These are phyloP conservation scores for Hemisphaericaspora subhashii DNA, from an alignment of 1,139 yeast genomes.

Conservation along the genomic window DNA sequence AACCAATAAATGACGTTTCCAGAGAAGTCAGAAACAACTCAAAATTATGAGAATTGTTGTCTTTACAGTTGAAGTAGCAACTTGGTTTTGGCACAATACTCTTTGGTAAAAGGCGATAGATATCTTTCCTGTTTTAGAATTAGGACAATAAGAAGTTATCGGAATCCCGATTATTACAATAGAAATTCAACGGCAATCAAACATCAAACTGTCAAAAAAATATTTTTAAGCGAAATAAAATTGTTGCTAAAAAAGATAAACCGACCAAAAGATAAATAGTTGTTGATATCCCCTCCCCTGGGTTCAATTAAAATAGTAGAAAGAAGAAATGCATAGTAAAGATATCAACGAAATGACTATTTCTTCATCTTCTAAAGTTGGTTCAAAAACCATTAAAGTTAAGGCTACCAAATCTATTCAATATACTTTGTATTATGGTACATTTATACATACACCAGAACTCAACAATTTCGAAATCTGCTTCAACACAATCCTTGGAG, in stretches of 20 bases:
- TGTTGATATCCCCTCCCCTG: not conserved
- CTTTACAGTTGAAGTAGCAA: too few relatives aligned
- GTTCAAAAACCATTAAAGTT: not conserved
- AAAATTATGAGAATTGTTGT: too few relatives aligned
- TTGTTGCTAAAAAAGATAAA: not conserved
- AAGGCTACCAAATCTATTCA: slow-evolving; percentile 22
- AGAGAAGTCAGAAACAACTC: too few relatives aligned
- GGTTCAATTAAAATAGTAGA: not conserved
- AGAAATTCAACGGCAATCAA: too few relatives aligned
- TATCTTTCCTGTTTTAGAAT: too few relatives aligned
- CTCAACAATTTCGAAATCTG: slow-evolving; percentile 28
- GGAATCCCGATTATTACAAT: too few relatives aligned
- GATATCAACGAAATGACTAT: not conserved
- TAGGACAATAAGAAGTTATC: too few relatives aligned
- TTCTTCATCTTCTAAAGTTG: slow-evolving; percentile 2
- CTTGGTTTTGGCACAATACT: too few relatives aligned
- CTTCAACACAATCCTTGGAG: slow-evolving; percentile 35
- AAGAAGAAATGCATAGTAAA: not conserved
- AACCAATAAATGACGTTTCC: too few relatives aligned
- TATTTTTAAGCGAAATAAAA: too few relatives aligned
- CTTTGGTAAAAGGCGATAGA: too few relatives aligned
- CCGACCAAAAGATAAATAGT: not conserved
- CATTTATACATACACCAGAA: slow-evolving; percentile 38
- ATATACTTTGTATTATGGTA: slow-evolving; percentile 37
- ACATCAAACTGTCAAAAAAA: too few relatives aligned